Conservation (phyloP, 2,329 filamentous ascomycete species). For the Alternaria sp. region DNA sequence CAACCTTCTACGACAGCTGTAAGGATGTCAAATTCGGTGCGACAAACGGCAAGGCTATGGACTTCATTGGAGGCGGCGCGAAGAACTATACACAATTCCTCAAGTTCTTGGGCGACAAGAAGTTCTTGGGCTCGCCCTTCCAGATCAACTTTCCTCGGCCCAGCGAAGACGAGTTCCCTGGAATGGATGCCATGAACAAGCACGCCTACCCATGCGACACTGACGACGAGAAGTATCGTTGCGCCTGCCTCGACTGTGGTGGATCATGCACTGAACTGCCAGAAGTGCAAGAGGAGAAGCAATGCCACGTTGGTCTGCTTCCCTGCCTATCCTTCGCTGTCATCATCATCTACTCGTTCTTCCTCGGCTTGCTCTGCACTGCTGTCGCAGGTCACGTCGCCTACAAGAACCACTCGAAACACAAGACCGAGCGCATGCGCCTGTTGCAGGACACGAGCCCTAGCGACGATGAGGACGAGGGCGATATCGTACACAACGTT, state of each 20-base stretch:
- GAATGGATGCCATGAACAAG: slow-evolving; percentile 76
- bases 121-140: slow-evolving; percentile 89
- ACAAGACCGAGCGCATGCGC: slow-evolving; percentile 81
- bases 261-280: slow-evolving; percentile 84
- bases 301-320: slow-evolving; percentile 84
- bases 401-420: slow-evolving; percentile 74
- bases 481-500: slow-evolving; percentile 77
- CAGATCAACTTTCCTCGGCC: slow-evolving; percentile 89
- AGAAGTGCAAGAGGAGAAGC: slow-evolving; percentile 70
- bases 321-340: slow-evolving; percentile 94
- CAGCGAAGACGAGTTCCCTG: slow-evolving; percentile 64
- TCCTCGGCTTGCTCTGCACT: slow-evolving; percentile 71
- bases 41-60: slow-evolving; percentile 91
- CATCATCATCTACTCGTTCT: slow-evolving; percentile 81
- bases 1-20: slow-evolving; percentile 93
- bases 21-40: slow-evolving; percentile 99
- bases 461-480: slow-evolving; percentile 94
- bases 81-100: slow-evolving; percentile 87
- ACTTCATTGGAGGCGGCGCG: slow-evolving; percentile 93
- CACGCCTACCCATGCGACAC: slow-evolving; percentile 88
- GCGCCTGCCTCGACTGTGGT: slow-evolving; percentile 92
- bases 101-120: slow-evolving; percentile 92
- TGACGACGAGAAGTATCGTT: slow-evolving; percentile 82
- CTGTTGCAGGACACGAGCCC: slow-evolving; percentile 82
- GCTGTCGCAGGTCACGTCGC: slow-evolving; percentile 76